phyloP scores from a whole-genome alignment of 306 rosid species.

The Acacia confusa region DNA sequence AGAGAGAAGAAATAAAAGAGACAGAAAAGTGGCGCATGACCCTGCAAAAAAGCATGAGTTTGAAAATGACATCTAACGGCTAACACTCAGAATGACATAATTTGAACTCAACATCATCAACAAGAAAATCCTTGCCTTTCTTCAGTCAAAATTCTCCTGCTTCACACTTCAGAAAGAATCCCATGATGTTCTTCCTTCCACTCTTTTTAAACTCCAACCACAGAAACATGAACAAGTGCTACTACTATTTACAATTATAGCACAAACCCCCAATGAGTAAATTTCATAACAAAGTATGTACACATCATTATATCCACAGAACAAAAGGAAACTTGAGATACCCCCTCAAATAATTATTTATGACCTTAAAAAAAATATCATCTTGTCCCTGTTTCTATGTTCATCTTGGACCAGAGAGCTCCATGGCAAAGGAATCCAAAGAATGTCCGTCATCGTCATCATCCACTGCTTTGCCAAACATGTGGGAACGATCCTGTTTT shows the following conservation, averaged over 20 bases:
- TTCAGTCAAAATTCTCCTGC: slow-evolving; percentile 15
- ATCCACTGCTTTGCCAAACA: slow-evolving; percentile 53
- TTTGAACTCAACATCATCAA: slow-evolving; percentile 13
- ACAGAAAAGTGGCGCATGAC: slow-evolving; percentile 34
- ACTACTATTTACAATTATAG: slow-evolving; percentile 20
- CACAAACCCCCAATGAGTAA: slow-evolving; percentile 10
- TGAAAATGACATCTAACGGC: slow-evolving; percentile 25
- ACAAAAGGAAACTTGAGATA: not conserved
- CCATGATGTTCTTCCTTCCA: slow-evolving; percentile 1
- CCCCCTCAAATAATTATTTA: slow-evolving; percentile 23
- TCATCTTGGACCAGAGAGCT: slow-evolving; percentile 72
- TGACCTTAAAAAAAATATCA: slow-evolving; percentile 5
- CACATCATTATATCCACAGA: slow-evolving; percentile 13
- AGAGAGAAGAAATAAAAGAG: not conserved
- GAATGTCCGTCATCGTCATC: slow-evolving; percentile 72
- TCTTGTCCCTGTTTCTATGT: slow-evolving; percentile 30
- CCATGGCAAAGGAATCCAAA: slow-evolving; percentile 73
- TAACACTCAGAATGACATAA: not conserved
- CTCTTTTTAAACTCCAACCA: not conserved
- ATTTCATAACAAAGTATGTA: slow-evolving; percentile 1
- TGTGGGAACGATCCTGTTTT: slow-evolving; percentile 49
- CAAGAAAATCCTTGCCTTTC: not conserved
- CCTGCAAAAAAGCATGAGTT: slow-evolving; percentile 30
- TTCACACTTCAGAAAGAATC: slow-evolving; percentile 23
- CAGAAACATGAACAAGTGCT: not conserved